Evolutionary conservation across 2,329 filamentous ascomycete species (phyloP).

Genomic region (Microsporum audouinii): DNA sequence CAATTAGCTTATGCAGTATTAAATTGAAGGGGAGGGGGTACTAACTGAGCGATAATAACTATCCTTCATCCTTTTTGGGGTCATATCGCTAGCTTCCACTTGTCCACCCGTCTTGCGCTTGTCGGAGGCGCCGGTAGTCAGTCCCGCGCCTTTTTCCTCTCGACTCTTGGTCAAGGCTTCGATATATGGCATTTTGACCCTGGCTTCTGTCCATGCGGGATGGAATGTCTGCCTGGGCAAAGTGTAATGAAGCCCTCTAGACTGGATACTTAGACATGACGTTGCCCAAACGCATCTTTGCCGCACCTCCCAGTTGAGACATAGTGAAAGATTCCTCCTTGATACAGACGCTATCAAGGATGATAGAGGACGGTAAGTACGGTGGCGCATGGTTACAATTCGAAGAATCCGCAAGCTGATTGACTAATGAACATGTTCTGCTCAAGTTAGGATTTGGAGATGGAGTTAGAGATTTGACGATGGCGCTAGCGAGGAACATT

Average conservation of each 20-base stretch:
- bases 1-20: not conserved
- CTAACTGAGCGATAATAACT: conserved; percentile 57
- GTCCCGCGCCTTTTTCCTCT: conserved; percentile 27
- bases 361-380: not conserved
- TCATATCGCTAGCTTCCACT: conserved; percentile 39
- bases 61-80: conserved; percentile 58
- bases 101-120: conserved; percentile 22
- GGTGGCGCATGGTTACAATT: not conserved
- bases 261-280: not conserved
- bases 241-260: conserved; percentile 1
- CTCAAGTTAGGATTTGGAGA: not conserved
- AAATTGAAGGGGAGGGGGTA: conserved; percentile 11
- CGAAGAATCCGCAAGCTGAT: not conserved
- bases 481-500: not conserved
- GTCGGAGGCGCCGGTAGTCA: conserved; percentile 16
- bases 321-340: not conserved
- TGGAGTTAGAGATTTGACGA: not conserved
- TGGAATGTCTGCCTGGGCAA: conserved; percentile 15
- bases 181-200: conserved; percentile 57
- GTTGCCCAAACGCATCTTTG: not conserved
- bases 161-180: conserved; percentile 49
- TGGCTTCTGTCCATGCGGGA: conserved; percentile 41
- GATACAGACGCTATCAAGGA: not conserved
- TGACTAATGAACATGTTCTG: not conserved
- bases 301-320: not conserved